Percentiles rank a stretch among this genome's conserved stretches.
Conservation (phyloP, 2,329 filamentous ascomycete species). For the Aspergillus felis region DNA sequence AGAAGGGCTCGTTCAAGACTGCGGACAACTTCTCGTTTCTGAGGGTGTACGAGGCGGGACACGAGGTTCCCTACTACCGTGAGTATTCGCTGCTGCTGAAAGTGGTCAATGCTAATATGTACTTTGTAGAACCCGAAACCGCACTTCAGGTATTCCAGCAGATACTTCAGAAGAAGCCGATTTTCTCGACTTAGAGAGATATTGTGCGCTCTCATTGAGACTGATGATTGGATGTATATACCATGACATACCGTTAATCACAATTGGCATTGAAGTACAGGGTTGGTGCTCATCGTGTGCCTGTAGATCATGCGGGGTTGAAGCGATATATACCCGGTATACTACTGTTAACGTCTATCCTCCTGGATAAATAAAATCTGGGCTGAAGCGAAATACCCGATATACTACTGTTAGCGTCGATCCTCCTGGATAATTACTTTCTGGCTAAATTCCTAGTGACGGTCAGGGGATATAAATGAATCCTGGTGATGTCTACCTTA, state of each 20-base stretch:
- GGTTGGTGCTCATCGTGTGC: neutral
- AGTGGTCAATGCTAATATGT: slow-evolving; percentile 13
- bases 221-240: neutral
- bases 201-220: too few relatives aligned
- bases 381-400: neutral
- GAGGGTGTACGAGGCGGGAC: slow-evolving; percentile 47
- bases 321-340: neutral
- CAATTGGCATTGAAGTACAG: neutral
- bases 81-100: slow-evolving; percentile 22
- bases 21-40: slow-evolving; percentile 49
- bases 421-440: neutral
- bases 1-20: slow-evolving; percentile 50
- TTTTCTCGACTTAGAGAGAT: slow-evolving; percentile 18
- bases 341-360: neutral
- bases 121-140: slow-evolving; percentile 35
- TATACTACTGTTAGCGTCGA: neutral
- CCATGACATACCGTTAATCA: neutral
- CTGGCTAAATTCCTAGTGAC: neutral
- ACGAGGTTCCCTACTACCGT: slow-evolving; percentile 50
- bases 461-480: neutral
- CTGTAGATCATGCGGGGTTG: neutral
- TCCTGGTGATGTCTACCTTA: too few relatives aligned
- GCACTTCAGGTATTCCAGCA: slow-evolving; percentile 48
- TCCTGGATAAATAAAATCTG: too few relatives aligned
- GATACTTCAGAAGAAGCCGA: slow-evolving; percentile 33